These are phyloP conservation scores for Yamadazyma mexicana DNA, from an alignment of 1,139 yeast genomes.

Conservation along the genomic window DNA sequence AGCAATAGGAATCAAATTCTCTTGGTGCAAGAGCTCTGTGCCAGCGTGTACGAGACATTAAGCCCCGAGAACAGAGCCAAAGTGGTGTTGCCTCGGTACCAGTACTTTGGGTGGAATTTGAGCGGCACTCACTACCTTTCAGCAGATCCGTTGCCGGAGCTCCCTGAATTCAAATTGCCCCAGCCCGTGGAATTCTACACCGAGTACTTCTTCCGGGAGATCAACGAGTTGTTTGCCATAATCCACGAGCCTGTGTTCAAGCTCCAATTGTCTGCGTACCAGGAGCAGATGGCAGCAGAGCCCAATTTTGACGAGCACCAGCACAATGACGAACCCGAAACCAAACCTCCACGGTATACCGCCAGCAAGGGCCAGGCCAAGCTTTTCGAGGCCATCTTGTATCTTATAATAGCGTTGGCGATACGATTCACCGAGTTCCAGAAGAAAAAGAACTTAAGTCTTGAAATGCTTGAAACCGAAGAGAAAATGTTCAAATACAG, in stretches of 20 bases:
- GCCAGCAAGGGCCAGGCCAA: slow-evolving; percentile 26
- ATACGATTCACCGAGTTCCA: slow-evolving; percentile 54
- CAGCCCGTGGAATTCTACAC: slow-evolving; percentile 22
- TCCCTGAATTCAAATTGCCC: slow-evolving; percentile 25
- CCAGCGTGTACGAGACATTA: slow-evolving; percentile 36
- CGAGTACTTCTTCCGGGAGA: slow-evolving; percentile 47
- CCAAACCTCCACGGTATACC: background rate
- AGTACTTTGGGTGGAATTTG: slow-evolving; percentile 69
- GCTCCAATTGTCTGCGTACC: slow-evolving; percentile 48
- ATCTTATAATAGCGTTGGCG: slow-evolving; percentile 51
- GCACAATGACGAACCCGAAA: slow-evolving; percentile 19
- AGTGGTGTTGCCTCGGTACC: slow-evolving; percentile 54
- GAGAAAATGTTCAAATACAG: slow-evolving; percentile 54
- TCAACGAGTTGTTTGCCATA: slow-evolving; percentile 56
- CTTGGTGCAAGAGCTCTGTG: slow-evolving; percentile 48
- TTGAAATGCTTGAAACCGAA: slow-evolving; percentile 40
- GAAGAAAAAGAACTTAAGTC: slow-evolving; percentile 34
- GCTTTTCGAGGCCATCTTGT: slow-evolving; percentile 53
- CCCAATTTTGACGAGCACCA: too few species aligned
- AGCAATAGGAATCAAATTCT: slow-evolving; percentile 51
- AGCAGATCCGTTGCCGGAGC: slow-evolving; percentile 38
- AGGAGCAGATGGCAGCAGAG: slow-evolving; percentile 14
- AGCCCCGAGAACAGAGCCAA: slow-evolving; percentile 36
- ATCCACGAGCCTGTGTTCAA: slow-evolving; percentile 56
- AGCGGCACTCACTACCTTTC: slow-evolving; percentile 54